Evolutionary conservation across 2,329 filamentous ascomycete species (phyloP).

Genomic region (Didymella arachidicola): DNA sequence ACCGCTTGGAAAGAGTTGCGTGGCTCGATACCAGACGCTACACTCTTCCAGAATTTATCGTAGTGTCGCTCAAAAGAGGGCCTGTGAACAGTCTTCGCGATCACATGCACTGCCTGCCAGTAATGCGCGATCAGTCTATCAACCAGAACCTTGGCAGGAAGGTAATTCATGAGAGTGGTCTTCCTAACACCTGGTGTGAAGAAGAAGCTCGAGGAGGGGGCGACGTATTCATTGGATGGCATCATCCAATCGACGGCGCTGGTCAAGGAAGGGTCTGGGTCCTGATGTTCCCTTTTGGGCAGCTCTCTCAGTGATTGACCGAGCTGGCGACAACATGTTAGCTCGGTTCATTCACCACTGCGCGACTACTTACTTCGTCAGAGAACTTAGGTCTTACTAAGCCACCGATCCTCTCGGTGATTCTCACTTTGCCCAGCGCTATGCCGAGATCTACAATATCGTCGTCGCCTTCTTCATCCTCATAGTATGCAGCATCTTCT

Average conservation of each 20-base stretch:
- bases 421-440: constrained; percentile 72
- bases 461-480: constrained; percentile 68
- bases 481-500: constrained; percentile 73
- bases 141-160: constrained; percentile 66
- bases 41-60: constrained; percentile 69
- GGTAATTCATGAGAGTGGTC: constrained; percentile 62
- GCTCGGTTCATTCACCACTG: background rate
- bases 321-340: constrained; percentile 30
- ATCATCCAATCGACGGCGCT: constrained; percentile 61
- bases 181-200: constrained; percentile 62
- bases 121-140: constrained; percentile 73
- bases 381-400: constrained; percentile 73
- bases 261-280: constrained; percentile 20
- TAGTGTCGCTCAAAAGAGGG: constrained; percentile 73
- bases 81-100: constrained; percentile 72
- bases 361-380: constrained; percentile 65
- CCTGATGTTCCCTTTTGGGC: constrained; percentile 25
- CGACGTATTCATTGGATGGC: constrained; percentile 71
- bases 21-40: constrained; percentile 67
- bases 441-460: constrained; percentile 77
- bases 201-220: constrained; percentile 72
- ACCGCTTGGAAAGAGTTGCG: constrained; percentile 70
- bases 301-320: constrained; percentile 42
- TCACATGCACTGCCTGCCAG: constrained; percentile 71
- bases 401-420: constrained; percentile 77